Base-by-base conservation (phyloP, 495 filamentous ascomycete species). In the Hypoxylon lienhwacheense region DNA sequence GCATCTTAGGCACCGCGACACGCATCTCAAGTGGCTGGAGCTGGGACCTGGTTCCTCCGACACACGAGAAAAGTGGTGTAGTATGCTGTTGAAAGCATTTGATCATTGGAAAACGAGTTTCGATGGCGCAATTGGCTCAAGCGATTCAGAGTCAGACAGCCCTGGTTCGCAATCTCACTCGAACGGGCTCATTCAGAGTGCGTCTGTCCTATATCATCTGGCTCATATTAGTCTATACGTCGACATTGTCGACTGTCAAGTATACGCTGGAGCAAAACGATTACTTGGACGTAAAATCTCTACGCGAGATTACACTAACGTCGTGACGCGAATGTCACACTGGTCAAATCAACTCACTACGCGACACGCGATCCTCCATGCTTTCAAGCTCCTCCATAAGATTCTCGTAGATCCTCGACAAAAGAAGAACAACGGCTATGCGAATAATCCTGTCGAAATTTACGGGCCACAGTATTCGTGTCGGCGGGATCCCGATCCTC, bases 171-270 rank as follows among this genome's bases (percentile, higher is more conserved):
- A 72, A 21, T 43, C 64, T 8, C 81, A 84, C 31, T 83, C 89
- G 32, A 90, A 91, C 55, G 88, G 86, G 41, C 82, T 89, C 26
- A 89, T 91, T 48, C 87, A 97, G 59, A 87, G 83, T 49, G 85
- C 90, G 19, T 88, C 85, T 12, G 91, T 95, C 1, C 77, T 97
- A 17, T 93, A 98, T 64, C 90, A 92, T 43, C 75, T 98, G 14
- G 95, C 93, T 3, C 92, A 98, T 57, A 92, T 98, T 84, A 91
- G 87, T 22, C 86, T 95, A 69, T 91, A 97, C 64, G 88, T 96
- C 8, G 90, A 97, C 60, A 88, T 97, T 35, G 85, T 91, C 21
- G 92, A 97, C 70, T 91, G 91, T 61, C 93, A 97, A 70, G 91
- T 97, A 39, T 97, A 91, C 62, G 90, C 90, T 2, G 87, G 89